Conservation (phyloP, 345 rosid genomes). For the Salix koriyanagi region DNA sequence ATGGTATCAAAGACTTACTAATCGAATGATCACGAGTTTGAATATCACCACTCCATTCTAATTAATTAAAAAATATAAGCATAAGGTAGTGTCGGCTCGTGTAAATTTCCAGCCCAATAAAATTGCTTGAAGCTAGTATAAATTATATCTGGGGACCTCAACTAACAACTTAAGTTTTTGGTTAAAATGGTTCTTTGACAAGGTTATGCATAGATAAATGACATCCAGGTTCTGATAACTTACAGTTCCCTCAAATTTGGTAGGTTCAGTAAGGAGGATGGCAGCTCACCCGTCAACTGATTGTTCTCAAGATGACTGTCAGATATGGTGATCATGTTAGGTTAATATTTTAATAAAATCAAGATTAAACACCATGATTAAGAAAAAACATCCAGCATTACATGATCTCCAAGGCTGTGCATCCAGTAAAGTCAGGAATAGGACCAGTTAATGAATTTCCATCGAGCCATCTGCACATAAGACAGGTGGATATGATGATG, state of each 20-base stretch:
- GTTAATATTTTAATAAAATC: constrained; percentile 12
- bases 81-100: rapidly evolving
- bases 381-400: constrained; percentile 29
- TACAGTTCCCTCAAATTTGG: constrained; percentile 90
- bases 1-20: too few species aligned
- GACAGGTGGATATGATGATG: constrained; percentile 4
- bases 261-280: constrained; percentile 60
- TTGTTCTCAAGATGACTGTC: constrained; percentile 92
- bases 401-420: constrained; percentile 70
- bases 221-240: constrained; percentile 39
- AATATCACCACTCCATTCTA: too few species aligned
- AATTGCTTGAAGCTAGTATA: too few species aligned
- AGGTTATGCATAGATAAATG: neutral
- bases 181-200: too few species aligned
- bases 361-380: constrained; percentile 5
- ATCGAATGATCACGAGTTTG: too few species aligned
- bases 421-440: constrained; percentile 78
- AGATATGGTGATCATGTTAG: constrained; percentile 17
- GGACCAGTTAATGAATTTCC: constrained; percentile 76
- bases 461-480: constrained; percentile 72
- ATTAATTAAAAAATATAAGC: too few species aligned
- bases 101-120: too few species aligned
- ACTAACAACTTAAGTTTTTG: too few species aligned
- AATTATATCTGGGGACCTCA: too few species aligned
- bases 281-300: constrained; percentile 73